Percentiles rank a stretch among this genome's conserved stretches.
phyloP scores from a whole-genome alignment of 2,329 filamentous ascomycete genomes.

The Trichocomaceae sp. region DNA sequence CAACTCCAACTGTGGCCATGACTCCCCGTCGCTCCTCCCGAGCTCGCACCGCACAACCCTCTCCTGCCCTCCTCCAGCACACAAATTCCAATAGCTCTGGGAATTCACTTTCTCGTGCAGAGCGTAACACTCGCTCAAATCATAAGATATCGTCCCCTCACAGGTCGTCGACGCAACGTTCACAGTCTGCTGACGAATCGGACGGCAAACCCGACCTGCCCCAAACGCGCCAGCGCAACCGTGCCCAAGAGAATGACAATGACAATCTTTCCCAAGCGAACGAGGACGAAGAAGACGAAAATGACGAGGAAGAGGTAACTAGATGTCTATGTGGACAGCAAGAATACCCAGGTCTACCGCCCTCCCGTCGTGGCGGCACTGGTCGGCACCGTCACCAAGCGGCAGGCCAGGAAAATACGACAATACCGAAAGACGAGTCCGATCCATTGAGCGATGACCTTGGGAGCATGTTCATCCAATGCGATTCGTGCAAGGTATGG shows the following conservation, averaged over 20 bases:
- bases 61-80: slow-evolving; percentile 63
- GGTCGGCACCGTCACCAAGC: slow-evolving; percentile 49
- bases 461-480: slow-evolving; percentile 95
- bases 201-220: slow-evolving; percentile 56
- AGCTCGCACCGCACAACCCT: slow-evolving; percentile 70
- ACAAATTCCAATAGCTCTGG: slow-evolving; percentile 70
- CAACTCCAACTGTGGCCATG: slow-evolving; percentile 33
- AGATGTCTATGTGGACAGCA: slow-evolving; percentile 91
- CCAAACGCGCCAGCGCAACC: slow-evolving; percentile 70
- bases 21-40: slow-evolving; percentile 84
- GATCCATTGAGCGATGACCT: slow-evolving; percentile 68
- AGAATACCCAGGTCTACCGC: slow-evolving; percentile 79
- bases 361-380: slow-evolving; percentile 49
- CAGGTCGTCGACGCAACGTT: slow-evolving; percentile 61
- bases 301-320: slow-evolving; percentile 85
- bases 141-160: slow-evolving; percentile 66
- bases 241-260: slow-evolving; percentile 61
- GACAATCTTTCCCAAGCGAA: slow-evolving; percentile 43
- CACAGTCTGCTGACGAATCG: slow-evolving; percentile 50
- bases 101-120: slow-evolving; percentile 63
- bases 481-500: slow-evolving; percentile 97
- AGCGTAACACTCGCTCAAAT: slow-evolving; percentile 66
- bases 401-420: slow-evolving; percentile 53
- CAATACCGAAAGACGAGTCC: slow-evolving; percentile 53
- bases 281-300: slow-evolving; percentile 53